Evolutionary conservation across 768 basidiomycete species (phyloP).

Genomic region (Boletus sp.): DNA sequence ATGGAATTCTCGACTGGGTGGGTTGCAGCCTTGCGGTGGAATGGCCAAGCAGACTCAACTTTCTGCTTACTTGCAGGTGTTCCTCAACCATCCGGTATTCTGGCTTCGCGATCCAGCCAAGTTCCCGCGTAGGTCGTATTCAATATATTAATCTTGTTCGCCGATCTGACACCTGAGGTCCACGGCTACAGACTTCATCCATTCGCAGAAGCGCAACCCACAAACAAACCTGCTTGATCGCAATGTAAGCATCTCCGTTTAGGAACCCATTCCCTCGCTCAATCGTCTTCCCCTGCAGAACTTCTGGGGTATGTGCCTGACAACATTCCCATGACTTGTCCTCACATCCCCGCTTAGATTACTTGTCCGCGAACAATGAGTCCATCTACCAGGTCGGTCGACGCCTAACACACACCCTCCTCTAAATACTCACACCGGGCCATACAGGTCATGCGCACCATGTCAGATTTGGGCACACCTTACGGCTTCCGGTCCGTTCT

Average conservation of each 20-base stretch:
- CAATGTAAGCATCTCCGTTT: slow-evolving; percentile 20
- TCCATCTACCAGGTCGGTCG: slow-evolving; percentile 38
- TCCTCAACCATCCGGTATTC: slow-evolving; percentile 48
- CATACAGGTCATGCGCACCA: slow-evolving; percentile 43
- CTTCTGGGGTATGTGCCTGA: slow-evolving; percentile 15
- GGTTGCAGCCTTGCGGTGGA: slow-evolving; percentile 15
- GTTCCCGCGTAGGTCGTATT: slow-evolving; percentile 41
- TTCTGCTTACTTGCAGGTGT: slow-evolving; percentile 20
- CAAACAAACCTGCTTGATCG: slow-evolving; percentile 48
- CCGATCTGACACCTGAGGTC: neutral
- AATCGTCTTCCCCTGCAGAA: slow-evolving; percentile 9
- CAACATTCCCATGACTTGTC: neutral
- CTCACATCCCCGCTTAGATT: slow-evolving; percentile 34
- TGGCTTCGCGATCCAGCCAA: slow-evolving; percentile 45
- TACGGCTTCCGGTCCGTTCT: slow-evolving; percentile 38
- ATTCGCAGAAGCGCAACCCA: slow-evolving; percentile 46
- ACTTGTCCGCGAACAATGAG: slow-evolving; percentile 46
- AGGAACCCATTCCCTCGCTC: neutral
- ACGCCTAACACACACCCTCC: neutral
- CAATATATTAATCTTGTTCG: neutral
- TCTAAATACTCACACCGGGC: neutral
- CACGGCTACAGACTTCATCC: slow-evolving; percentile 30
- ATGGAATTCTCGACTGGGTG: slow-evolving; percentile 40
- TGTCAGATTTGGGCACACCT: slow-evolving; percentile 60
- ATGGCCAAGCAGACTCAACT: neutral